Evolutionary conservation across 2,329 filamentous ascomycete genomes (phyloP).

Genomic region (Diaporthe sp.): DNA sequence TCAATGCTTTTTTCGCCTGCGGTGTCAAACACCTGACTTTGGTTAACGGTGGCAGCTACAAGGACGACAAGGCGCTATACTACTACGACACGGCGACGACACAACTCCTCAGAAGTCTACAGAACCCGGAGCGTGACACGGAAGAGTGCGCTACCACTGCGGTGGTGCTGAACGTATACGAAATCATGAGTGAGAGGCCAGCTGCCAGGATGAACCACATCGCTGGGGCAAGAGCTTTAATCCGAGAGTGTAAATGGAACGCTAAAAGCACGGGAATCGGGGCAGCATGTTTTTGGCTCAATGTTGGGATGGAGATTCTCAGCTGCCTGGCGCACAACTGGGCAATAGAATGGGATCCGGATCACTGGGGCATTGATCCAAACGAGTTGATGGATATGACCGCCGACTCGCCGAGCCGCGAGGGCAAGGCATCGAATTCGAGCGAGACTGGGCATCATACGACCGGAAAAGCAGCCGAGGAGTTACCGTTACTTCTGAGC

Average conservation of each 20-base stretch:
- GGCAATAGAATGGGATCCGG: constrained; percentile 88
- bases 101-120: constrained; percentile 78
- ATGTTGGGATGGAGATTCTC: constrained; percentile 89
- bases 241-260: constrained; percentile 92
- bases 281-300: constrained; percentile 93
- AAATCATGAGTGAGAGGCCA: constrained; percentile 87
- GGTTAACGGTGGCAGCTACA: constrained; percentile 72
- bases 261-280: constrained; percentile 82
- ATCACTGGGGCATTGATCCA: constrained; percentile 89
- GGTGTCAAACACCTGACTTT: constrained; percentile 84
- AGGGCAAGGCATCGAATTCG: constrained; percentile 3
- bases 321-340: constrained; percentile 89
- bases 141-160: constrained; percentile 88
- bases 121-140: constrained; percentile 86
- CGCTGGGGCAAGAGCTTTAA: constrained; percentile 83
- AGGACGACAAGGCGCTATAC: constrained; percentile 79
- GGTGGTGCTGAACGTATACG: constrained; percentile 90
- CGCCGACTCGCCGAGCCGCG: constrained; percentile 21
- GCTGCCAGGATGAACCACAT: constrained; percentile 90
- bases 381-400: constrained; percentile 49
- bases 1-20: constrained; percentile 90
- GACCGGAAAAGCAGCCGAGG: constrained; percentile 39
- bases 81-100: constrained; percentile 90
- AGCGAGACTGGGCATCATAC: constrained; percentile 26
- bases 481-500: constrained; percentile 41